Percentiles rank a stretch among this genome's conserved stretches.
Evolutionary conservation across 768 basidiomycete species (phyloP).

Genomic region (Termitomyces sp.): DNA sequence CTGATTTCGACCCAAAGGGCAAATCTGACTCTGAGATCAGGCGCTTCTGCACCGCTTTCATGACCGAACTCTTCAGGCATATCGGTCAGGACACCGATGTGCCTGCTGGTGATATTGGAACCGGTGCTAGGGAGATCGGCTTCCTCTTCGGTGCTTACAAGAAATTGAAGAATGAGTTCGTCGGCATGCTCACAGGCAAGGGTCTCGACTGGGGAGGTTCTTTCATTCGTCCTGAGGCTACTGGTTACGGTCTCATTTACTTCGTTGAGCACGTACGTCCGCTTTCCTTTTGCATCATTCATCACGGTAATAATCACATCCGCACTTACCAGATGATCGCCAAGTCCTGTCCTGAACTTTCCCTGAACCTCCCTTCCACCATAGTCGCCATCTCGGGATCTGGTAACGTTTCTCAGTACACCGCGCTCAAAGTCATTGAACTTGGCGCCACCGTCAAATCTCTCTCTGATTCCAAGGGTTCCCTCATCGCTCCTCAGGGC

Average conservation of each 20-base stretch:
- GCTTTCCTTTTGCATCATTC: background rate
- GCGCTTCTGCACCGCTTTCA: slow-evolving; percentile 66
- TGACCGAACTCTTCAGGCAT: slow-evolving; percentile 68
- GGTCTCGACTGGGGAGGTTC: slow-evolving; percentile 66
- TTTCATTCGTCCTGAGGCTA: slow-evolving; percentile 69
- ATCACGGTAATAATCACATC: background rate
- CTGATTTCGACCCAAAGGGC: slow-evolving; percentile 80
- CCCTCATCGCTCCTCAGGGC: slow-evolving; percentile 52
- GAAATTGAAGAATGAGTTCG: slow-evolving; percentile 64
- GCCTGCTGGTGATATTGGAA: slow-evolving; percentile 71
- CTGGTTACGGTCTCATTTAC: slow-evolving; percentile 72
- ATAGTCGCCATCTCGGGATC: slow-evolving; percentile 57
- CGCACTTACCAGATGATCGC: slow-evolving; percentile 45
- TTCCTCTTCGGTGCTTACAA: slow-evolving; percentile 79
- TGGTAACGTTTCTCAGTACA: slow-evolving; percentile 73
- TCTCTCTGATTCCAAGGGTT: slow-evolving; percentile 71
- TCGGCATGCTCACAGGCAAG: slow-evolving; percentile 68
- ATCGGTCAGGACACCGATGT: slow-evolving; percentile 74
- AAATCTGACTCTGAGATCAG: slow-evolving; percentile 71
- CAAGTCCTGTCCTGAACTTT: slow-evolving; percentile 50
- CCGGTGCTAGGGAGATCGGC: slow-evolving; percentile 69
- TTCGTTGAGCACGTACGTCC: slow-evolving; percentile 61
- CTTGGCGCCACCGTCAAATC: slow-evolving; percentile 67
- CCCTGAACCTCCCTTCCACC: slow-evolving; percentile 38
- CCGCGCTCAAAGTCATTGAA: slow-evolving; percentile 72